Percentiles rank a stretch among this genome's conserved stretches.
Evolutionary conservation across 1,284 basidiomycete genomes (phyloP).

Genomic region (Trametes versicolor): DNA sequence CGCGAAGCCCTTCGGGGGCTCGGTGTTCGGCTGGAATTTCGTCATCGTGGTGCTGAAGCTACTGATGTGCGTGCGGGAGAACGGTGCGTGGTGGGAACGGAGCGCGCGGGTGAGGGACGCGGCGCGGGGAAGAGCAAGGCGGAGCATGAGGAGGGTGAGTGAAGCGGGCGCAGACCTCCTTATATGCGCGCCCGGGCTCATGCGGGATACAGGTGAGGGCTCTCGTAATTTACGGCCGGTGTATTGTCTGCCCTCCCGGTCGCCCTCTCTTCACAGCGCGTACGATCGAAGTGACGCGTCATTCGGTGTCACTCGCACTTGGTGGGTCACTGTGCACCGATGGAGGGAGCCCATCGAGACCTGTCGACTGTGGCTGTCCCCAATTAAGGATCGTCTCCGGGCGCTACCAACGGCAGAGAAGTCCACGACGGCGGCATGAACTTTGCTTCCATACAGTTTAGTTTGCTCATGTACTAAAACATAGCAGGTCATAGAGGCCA

Average conservation of each 20-base stretch:
- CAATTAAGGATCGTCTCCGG: too few species aligned
- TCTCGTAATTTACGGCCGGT: background rate
- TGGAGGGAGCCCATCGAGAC: too few species aligned
- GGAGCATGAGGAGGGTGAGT: slow-evolving; percentile 12
- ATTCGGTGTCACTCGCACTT: slow-evolving; percentile 45
- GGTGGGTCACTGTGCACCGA: background rate
- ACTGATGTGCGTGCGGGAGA: background rate
- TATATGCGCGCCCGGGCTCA: slow-evolving; percentile 16
- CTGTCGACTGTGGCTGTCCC: too few species aligned
- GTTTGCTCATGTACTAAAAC: too few species aligned
- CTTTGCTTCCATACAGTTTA: too few species aligned
- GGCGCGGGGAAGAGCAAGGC: slow-evolving; percentile 7
- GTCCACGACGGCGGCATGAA: too few species aligned
- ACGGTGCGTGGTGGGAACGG: background rate
- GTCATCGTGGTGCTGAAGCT: slow-evolving; percentile 20
- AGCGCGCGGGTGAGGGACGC: slow-evolving; percentile 5
- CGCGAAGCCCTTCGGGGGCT: slow-evolving; percentile 42
- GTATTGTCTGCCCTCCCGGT: background rate
- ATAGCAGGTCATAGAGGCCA: too few species aligned
- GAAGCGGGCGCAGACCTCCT: background rate
- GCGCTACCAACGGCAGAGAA: too few species aligned
- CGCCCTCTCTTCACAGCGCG: background rate
- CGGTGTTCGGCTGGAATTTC: slow-evolving; percentile 40
- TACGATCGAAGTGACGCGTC: slow-evolving; percentile 1
- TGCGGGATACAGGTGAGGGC: slow-evolving; percentile 16